Evolutionary conservation across 371 early-diverging fungal genomes (phyloP).

Genomic region (Mucor mucedo): DNA sequence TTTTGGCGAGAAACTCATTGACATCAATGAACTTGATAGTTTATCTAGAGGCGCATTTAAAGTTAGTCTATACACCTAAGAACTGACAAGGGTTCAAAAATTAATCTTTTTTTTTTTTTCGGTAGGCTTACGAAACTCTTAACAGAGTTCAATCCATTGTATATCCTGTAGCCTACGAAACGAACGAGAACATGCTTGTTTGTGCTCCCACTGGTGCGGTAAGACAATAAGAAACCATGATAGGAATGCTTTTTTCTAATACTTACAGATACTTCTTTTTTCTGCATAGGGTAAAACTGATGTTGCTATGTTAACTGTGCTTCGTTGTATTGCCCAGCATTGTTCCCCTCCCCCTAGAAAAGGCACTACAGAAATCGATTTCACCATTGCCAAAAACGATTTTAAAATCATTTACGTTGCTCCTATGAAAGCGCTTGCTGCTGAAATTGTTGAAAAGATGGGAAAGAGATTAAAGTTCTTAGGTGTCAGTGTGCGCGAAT

Average conservation of each 20-base stretch:
- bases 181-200: constrained; percentile 98
- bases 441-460: constrained; percentile 96
- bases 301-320: constrained; percentile 93
- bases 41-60: constrained; percentile 81
- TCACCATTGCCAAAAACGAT: constrained; percentile 71
- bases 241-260: constrained; percentile 13
- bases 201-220: constrained; percentile 99
- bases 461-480: constrained; percentile 82
- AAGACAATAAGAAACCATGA: constrained; percentile 26
- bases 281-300: constrained; percentile 96
- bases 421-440: constrained; percentile 99
- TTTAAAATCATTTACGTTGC: constrained; percentile 99
- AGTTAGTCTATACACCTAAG: constrained; percentile 27
- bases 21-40: constrained; percentile 71
- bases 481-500: constrained; percentile 87
- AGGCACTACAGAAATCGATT: constrained; percentile 46
- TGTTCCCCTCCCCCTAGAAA: constrained; percentile 59
- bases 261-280: neutral
- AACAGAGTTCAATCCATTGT: constrained; percentile 97
- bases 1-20: constrained; percentile 62
- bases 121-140: constrained; percentile 79
- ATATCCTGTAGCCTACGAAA: constrained; percentile 89
- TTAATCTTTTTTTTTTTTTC: neutral
- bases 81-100: no score
- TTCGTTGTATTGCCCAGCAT: constrained; percentile 76